Conservation (phyloP, 2,329 filamentous ascomycete species). For the Talaromyces sp. region DNA sequence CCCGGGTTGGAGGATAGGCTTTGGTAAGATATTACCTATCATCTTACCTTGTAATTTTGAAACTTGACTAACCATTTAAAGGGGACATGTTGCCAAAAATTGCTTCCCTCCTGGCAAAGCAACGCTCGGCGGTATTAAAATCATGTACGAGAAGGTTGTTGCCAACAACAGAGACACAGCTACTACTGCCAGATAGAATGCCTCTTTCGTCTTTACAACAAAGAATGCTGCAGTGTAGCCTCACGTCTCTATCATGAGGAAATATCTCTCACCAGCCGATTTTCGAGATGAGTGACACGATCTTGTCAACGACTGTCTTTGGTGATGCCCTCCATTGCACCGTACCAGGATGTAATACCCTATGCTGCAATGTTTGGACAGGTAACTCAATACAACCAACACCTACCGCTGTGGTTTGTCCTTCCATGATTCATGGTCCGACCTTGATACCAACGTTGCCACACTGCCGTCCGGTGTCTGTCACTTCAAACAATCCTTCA, state of each 20-base stretch:
- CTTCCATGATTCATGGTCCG: background rate
- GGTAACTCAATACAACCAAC: background rate
- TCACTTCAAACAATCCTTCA: background rate
- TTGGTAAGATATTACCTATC: slow-evolving; percentile 36
- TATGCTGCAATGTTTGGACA: background rate
- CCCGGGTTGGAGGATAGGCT: slow-evolving; percentile 43
- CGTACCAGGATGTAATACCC: background rate
- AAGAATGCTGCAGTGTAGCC: background rate
- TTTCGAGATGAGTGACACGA: background rate
- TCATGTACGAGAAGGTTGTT: slow-evolving; percentile 39
- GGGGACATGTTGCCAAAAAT: slow-evolving; percentile 44
- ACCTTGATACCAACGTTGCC: background rate
- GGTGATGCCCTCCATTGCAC: background rate
- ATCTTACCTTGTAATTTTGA: background rate
- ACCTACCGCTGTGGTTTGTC: background rate
- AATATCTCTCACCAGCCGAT: background rate
- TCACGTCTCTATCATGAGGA: background rate
- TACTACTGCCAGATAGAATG: slow-evolving; percentile 16
- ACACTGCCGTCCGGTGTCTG: background rate
- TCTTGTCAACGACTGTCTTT: background rate
- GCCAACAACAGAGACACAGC: slow-evolving; percentile 26
- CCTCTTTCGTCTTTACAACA: background rate
- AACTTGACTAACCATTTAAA: slow-evolving; percentile 29
- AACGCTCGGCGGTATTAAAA: slow-evolving; percentile 34
- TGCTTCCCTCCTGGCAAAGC: slow-evolving; percentile 49